A percentile compares a stretch with the other conserved stretches of the same genome.
phyloP scores from a whole-genome alignment of 805 yeast genomes.

The Peterozyma xylosa region DNA sequence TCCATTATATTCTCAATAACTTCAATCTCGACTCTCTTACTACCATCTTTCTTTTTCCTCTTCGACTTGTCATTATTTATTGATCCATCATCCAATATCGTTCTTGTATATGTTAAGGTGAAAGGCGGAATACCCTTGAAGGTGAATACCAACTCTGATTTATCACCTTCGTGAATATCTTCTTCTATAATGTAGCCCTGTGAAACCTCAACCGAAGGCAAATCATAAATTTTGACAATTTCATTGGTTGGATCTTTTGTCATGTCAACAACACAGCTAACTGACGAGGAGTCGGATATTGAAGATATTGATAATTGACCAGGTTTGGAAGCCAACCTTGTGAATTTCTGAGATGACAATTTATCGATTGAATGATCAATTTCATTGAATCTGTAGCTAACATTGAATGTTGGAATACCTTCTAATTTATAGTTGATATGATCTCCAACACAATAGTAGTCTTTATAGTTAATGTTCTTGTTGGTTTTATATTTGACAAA shows the following conservation, averaged over 20 bases:
- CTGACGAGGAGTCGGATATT: constrained; percentile 64
- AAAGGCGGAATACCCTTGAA: constrained; percentile 92
- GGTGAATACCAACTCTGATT: constrained; percentile 76
- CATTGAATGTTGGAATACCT: constrained; percentile 75
- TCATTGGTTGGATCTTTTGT: constrained; percentile 28
- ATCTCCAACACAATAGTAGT: constrained; percentile 87
- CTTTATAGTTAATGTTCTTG: constrained; percentile 3
- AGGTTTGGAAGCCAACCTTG: constrained; percentile 71
- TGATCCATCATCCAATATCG: constrained; percentile 34
- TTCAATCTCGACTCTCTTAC: constrained; percentile 39
- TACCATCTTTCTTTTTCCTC: constrained; percentile 21
- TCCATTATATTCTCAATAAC: constrained; percentile 66
- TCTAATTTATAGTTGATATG: constrained; percentile 66
- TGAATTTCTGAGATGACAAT: constrained; percentile 29
- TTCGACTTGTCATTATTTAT: constrained; percentile 13
- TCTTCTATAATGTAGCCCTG: constrained; percentile 71
- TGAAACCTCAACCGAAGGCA: constrained; percentile 73
- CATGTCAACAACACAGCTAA: constrained; percentile 63
- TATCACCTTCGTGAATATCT: constrained; percentile 92
- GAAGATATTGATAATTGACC: constrained; percentile 68
- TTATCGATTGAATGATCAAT: constrained; percentile 49
- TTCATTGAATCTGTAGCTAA: constrained; percentile 69
- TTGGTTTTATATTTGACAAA: constrained; percentile 9
- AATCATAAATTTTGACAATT: constrained; percentile 31
- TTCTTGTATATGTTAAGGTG: constrained; percentile 74